Evolutionary conservation across 2,329 filamentous ascomycete genomes (phyloP).

Genomic region (Neoarthrinium moseri): DNA sequence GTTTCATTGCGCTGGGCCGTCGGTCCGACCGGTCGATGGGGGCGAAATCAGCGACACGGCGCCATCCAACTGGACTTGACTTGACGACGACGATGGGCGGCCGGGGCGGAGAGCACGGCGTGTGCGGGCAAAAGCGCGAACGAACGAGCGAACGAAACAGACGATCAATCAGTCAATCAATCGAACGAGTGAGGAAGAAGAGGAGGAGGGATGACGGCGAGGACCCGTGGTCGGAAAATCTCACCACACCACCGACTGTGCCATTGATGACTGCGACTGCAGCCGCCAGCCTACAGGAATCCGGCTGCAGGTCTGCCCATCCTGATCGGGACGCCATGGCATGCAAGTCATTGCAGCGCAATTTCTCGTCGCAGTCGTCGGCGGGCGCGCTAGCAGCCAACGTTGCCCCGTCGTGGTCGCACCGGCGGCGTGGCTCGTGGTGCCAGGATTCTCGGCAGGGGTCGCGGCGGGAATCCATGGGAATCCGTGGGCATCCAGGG

Average conservation of each 20-base stretch:
- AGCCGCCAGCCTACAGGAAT: no score
- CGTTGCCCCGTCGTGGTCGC: neutral
- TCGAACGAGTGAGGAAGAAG: neutral
- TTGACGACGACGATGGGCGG: neutral
- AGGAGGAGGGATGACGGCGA: neutral
- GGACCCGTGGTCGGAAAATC: no score
- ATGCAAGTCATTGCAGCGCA: constrained; percentile 5
- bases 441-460: neutral
- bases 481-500: neutral
- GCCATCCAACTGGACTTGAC: neutral
- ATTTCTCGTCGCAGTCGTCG: constrained; percentile 5
- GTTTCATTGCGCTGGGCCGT: constrained; percentile 1
- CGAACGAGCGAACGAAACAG: no score
- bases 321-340: neutral
- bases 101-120: no score
- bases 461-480: neutral
- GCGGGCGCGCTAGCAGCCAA: constrained; percentile 1
- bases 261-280: no score
- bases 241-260: neutral
- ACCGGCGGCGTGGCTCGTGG: neutral
- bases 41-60: neutral
- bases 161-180: neutral
- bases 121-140: neutral
- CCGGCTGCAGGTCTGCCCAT: no score
- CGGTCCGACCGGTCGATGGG: neutral